These are phyloP conservation scores for Triglochin maritima DNA, from an alignment of 106 monocot species.

Conservation along the genomic window DNA sequence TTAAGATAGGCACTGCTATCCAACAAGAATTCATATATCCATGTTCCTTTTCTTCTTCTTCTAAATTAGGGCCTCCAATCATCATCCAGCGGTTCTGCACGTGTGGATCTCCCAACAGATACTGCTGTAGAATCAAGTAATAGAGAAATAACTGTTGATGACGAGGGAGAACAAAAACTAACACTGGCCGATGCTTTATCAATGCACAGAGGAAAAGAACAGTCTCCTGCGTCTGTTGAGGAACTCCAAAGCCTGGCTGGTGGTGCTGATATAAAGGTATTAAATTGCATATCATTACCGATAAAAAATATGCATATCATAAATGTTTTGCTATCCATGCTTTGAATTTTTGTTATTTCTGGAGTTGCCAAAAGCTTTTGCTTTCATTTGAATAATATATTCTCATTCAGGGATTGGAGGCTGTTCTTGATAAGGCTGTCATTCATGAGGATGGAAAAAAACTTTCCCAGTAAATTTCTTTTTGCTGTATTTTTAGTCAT, in stretches of 20 bases:
- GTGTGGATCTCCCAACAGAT: constrained; percentile 16
- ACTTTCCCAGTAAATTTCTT: constrained; percentile 38
- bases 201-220: constrained; percentile 37
- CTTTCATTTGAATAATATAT: background rate
- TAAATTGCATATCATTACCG: background rate
- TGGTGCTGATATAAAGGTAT: constrained; percentile 95
- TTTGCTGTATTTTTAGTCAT: background rate
- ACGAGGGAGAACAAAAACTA: constrained; percentile 46
- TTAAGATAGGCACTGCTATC: too few species aligned
- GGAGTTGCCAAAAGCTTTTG: background rate
- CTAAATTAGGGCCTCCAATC: background rate
- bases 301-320: too few species aligned
- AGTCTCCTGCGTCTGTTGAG: constrained; percentile 61
- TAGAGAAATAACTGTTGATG: constrained; percentile 43
- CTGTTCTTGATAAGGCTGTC: constrained; percentile 94
- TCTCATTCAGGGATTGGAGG: constrained; percentile 66
- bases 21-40: too few species aligned
- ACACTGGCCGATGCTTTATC: constrained; percentile 70
- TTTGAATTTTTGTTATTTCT: background rate
- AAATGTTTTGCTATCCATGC: background rate
- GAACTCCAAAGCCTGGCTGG: constrained; percentile 86
- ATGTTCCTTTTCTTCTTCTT: background rate
- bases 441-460: constrained; percentile 74
- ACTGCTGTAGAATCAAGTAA: constrained; percentile 24
- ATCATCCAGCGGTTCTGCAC: constrained; percentile 9